These are phyloP conservation scores for Martiniozyma asiatica DNA, from an alignment of 1,139 yeast genomes.

Conservation along the genomic window DNA sequence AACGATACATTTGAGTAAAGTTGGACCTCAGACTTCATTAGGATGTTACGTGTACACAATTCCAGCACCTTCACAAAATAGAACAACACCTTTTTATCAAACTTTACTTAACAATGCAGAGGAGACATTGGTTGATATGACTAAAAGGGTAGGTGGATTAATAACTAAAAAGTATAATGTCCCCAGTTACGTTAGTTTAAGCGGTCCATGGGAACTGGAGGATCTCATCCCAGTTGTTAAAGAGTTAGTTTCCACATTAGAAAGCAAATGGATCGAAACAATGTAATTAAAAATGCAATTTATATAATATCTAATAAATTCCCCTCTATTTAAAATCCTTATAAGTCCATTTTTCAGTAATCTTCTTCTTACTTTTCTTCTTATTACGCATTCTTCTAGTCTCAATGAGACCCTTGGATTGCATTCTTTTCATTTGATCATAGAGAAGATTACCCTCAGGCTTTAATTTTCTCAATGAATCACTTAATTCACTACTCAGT, in stretches of 20 bases:
- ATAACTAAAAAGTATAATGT: slow-evolving; percentile 23
- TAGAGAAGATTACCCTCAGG: slow-evolving; percentile 86
- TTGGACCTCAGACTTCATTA: slow-evolving; percentile 19
- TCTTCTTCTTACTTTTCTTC: slow-evolving; percentile 56
- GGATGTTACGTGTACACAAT: slow-evolving; percentile 26
- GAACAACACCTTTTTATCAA: slow-evolving; percentile 18
- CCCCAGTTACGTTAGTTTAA: slow-evolving; percentile 28
- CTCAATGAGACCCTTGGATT: slow-evolving; percentile 78
- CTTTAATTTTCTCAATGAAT: slow-evolving; percentile 68
- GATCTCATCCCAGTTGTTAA: slow-evolving; percentile 18
- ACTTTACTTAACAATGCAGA: slow-evolving; percentile 26
- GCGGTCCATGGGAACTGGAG: slow-evolving; percentile 21
- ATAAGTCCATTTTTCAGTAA: slow-evolving; percentile 86
- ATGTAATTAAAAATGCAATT: not conserved
- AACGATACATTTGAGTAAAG: slow-evolving; percentile 21
- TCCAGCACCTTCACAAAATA: slow-evolving; percentile 15
- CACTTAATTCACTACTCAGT: slow-evolving; percentile 78
- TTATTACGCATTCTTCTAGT: slow-evolving; percentile 60
- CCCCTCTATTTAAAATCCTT: slow-evolving; percentile 69
- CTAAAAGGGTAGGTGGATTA: slow-evolving; percentile 25
- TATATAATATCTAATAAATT: not conserved
- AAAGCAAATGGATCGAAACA: slow-evolving; percentile 8
- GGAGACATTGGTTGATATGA: slow-evolving; percentile 25
- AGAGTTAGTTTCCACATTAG: slow-evolving; percentile 14
- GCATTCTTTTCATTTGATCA: slow-evolving; percentile 73